Base-by-base conservation (phyloP, 140 eudicot genomes). In the Flaveria floridana region DNA sequence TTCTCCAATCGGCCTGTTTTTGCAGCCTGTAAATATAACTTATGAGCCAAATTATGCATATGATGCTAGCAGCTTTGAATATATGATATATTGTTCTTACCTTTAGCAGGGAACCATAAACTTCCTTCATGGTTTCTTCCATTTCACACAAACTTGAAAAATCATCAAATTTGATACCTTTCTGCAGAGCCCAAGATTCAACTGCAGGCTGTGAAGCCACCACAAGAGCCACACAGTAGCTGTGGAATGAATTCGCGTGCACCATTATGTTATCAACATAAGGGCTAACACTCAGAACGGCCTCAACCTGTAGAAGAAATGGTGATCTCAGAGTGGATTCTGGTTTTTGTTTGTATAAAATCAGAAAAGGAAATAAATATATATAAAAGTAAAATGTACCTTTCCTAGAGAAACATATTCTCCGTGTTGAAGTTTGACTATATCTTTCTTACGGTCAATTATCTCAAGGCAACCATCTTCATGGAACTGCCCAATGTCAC, bases 381-480 rank as follows among this genome's bases (percentile, higher is more conserved):
- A 37, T 18, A 46, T 14, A 10, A 61, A 15, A 12, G 20, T 16
- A 21, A 25, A 15, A 20, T 44, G 9, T 82, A 90, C 98, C 97
- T 94, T 94, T 57, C 99, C 97, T 13, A 91, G 85, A 72, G 99
- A 94, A 41, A 90, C 97, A 65, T 94, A 94, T 84, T 94, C 99
- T 72, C 99, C 99, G 72, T 94, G 99, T 79, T 94, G 97, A 86
- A 94, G 96, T 74, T 94, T 94, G 37, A 94, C 95, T 46, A 94
- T 94, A 73, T 94, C 99, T 83, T 94, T 94, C 70, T 88, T 94
- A 71, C 99, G 96, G 78, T 94, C 99, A 52, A 88, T 85, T 80
- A 94, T 90, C 85, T 94, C 96, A 70, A 94, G 96, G 83, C 99
- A 90, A n/a, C 97, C 99, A 82, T 94, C 97, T 50, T 79, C 78